Percentiles rank a stretch among this genome's conserved stretches.
phyloP scores from a whole-genome alignment of 495 filamentous ascomycete species.

The Cudoniella acicularis region DNA sequence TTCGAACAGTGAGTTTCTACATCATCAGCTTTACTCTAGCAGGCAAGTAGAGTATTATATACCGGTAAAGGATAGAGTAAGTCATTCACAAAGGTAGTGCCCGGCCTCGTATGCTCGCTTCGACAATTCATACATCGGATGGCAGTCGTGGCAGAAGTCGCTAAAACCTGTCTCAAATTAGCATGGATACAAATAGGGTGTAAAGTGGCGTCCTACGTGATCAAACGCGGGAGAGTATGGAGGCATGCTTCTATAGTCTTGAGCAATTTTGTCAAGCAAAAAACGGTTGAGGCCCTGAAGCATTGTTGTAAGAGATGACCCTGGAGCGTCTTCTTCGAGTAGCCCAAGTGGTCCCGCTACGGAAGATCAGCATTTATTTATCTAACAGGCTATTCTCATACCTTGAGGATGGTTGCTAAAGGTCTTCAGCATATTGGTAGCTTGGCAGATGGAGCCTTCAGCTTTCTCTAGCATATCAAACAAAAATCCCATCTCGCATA shows the following conservation, averaged over 20 bases:
- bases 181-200: not conserved
- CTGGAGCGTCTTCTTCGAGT: slow-evolving; percentile 76
- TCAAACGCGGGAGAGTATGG: slow-evolving; percentile 58
- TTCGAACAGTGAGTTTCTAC: slow-evolving; percentile 42
- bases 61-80: slow-evolving; percentile 72
- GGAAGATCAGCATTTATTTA: slow-evolving; percentile 1
- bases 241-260: slow-evolving; percentile 62
- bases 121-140: slow-evolving; percentile 81
- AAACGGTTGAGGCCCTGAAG: slow-evolving; percentile 77
- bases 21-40: not conserved
- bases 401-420: slow-evolving; percentile 74
- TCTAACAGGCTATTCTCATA: slow-evolving; percentile 22
- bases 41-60: slow-evolving; percentile 15
- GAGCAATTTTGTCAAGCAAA: slow-evolving; percentile 65
- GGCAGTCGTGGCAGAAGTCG: slow-evolving; percentile 50
- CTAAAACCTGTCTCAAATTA: slow-evolving; percentile 34
- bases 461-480: slow-evolving; percentile 99
- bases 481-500: slow-evolving; percentile 93
- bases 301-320: slow-evolving; percentile 63
- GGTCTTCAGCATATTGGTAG: slow-evolving; percentile 92
- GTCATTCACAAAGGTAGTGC: slow-evolving; percentile 72
- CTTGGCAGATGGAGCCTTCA: slow-evolving; percentile 87
- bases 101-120: slow-evolving; percentile 68
- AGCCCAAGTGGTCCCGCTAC: slow-evolving; percentile 65
- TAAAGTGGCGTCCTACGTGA: slow-evolving; percentile 28